Evolutionary conservation across 129 eudicot genomes (phyloP), one percentile per base, ranked within the genome.

Genomic region (Heracleum sosnowskyi): DNA sequence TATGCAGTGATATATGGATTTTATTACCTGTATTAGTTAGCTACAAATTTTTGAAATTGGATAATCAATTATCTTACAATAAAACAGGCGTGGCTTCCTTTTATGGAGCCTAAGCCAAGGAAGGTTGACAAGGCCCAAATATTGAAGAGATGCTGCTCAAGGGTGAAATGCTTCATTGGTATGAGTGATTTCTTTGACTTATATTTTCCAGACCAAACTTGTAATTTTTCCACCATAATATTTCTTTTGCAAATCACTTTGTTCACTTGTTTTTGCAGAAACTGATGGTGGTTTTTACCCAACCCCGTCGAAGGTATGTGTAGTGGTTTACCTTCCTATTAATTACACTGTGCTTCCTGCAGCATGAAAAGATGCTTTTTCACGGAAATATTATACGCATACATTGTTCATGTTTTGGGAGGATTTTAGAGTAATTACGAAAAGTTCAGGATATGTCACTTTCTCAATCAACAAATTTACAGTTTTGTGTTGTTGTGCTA

Each of bases 101-200:
- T 93, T 74, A 90, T 93, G 98, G 93, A 87, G 40, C 91, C 84
- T 20, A 91, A 85, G 79, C 89, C 76, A 68, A 87, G 79, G 73
- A 82, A 81, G 84, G 90, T 83, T 36, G 92, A 85, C 37, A 85
- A 29, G 72, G 87, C 87, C 42, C 95, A 89, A 55, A 79, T 83
- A 18, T 75, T 89, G 46, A 91, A 83, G 85, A 85, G 88, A 86
- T 87, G 90, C 79, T 83, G 91, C 81, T 85, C 74, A 74, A 83
- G 97, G 80, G 97, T 93, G 31, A 93, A 93, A 84, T 91, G 97
- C 80, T 93, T 93, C 83, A 86, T 93, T 79, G 98, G 98, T 93
- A 87, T 79, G 79, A 22, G 60, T 75, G 64, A 33, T 34, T n/a
- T 8, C 28, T 77, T 26, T 15, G 17, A 20, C 73, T 22, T 8